Conservation (phyloP, 139 green algal genomes). For the Coelastrella sp. region DNA sequence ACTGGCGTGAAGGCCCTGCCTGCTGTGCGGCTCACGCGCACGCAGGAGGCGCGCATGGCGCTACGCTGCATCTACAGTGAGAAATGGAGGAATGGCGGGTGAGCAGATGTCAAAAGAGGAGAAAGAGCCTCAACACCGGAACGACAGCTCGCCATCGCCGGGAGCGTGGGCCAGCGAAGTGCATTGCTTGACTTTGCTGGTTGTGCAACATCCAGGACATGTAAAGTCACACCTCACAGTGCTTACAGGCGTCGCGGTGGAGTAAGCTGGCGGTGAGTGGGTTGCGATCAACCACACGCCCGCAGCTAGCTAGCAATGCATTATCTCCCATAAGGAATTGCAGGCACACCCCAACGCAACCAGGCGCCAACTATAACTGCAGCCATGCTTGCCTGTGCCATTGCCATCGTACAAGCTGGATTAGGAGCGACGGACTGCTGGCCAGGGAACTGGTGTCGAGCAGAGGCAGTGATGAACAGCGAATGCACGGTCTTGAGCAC, state of each 20-base stretch:
- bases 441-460: too few relatives aligned
- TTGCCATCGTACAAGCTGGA: not conserved
- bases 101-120: not conserved
- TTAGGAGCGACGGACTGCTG: too few relatives aligned
- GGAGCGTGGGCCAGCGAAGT: not conserved
- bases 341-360: not conserved
- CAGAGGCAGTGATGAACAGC: too few relatives aligned
- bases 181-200: not conserved
- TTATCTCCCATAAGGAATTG: too few relatives aligned
- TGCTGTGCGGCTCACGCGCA: not conserved
- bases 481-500: too few relatives aligned
- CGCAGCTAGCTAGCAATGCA: too few relatives aligned
- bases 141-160: not conserved
- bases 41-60: not conserved
- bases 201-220: too few relatives aligned
- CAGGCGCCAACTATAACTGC: too few relatives aligned
- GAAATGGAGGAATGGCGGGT: not conserved
- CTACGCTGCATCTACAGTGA: conserved; percentile 20
- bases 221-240: too few relatives aligned
- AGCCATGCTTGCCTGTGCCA: conserved; percentile 4
- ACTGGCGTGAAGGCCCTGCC: not conserved
- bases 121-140: not conserved
- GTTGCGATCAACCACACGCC: too few relatives aligned
- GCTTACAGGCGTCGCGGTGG: too few relatives aligned
- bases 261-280: too few relatives aligned